phyloP scores from a whole-genome alignment of 108 stramenopile species.

The Skeletonema tropicum region DNA sequence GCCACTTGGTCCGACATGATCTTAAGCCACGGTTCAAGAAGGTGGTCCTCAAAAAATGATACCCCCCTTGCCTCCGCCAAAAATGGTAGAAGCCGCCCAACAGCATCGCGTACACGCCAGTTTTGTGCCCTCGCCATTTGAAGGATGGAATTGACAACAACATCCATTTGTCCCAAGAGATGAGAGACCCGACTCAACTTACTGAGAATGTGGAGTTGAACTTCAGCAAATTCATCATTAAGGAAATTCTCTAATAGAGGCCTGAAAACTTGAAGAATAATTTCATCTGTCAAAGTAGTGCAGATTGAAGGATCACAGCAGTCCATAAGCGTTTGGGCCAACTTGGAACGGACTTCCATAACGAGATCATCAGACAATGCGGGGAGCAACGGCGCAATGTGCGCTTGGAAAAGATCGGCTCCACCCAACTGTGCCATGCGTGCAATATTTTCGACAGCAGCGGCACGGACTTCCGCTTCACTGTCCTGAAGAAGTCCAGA shows the following conservation, averaged over 20 bases:
- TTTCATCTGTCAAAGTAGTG: slow-evolving; percentile 64
- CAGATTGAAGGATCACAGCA: slow-evolving; percentile 69
- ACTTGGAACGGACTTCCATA: slow-evolving; percentile 60
- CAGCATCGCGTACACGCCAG: slow-evolving; percentile 88
- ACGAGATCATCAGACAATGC: slow-evolving; percentile 65
- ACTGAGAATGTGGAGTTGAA: slow-evolving; percentile 86
- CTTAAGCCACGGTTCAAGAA: slow-evolving; percentile 85
- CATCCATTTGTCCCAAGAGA: slow-evolving; percentile 79
- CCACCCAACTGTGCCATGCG: slow-evolving; percentile 86
- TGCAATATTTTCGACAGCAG: slow-evolving; percentile 87
- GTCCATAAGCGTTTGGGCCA: slow-evolving; percentile 73
- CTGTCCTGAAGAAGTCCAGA: slow-evolving; percentile 81
- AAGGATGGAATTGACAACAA: slow-evolving; percentile 77
- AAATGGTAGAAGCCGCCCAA: slow-evolving; percentile 75
- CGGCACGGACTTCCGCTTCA: slow-evolving; percentile 95
- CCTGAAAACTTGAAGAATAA: slow-evolving; percentile 81
- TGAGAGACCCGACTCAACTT: slow-evolving; percentile 83
- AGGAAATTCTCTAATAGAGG: slow-evolving; percentile 84
- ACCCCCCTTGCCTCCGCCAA: slow-evolving; percentile 85
- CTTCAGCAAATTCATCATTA: slow-evolving; percentile 91
- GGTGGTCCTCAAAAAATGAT: slow-evolving; percentile 73
- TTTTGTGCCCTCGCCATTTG: slow-evolving; percentile 85
- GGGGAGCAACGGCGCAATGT: slow-evolving; percentile 73
- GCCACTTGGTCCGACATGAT: slow-evolving; percentile 86
- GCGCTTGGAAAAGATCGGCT: slow-evolving; percentile 66